A percentile compares a stretch with the other conserved stretches of the same genome.
phyloP scores from a whole-genome alignment of 169 alveolate species.

The Plasmodium coatneyi region DNA sequence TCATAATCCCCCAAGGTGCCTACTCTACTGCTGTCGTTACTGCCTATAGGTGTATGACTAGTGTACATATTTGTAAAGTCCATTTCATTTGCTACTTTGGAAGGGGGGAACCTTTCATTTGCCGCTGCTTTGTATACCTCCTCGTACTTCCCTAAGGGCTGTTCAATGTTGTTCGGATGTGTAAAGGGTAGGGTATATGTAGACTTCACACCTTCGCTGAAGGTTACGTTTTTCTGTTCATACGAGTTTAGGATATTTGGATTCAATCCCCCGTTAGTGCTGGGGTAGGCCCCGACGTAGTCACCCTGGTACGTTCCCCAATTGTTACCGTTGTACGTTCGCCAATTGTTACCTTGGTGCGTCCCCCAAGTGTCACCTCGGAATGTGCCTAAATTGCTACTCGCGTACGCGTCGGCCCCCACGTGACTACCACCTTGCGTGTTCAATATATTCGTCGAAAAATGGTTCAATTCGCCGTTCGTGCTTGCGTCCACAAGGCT shows the following conservation, averaged over 20 bases:
- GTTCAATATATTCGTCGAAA: neutral
- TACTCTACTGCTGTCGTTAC: slow-evolving; percentile 11
- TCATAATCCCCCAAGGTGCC: neutral
- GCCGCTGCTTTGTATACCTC: neutral
- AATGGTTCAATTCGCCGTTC: neutral
- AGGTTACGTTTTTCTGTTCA: neutral
- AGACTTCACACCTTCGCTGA: neutral
- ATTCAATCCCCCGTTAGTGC: neutral
- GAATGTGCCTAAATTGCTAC: neutral
- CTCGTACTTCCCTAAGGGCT: neutral
- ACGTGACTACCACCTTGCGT: neutral
- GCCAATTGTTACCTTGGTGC: neutral
- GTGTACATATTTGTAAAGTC: slow-evolving; percentile 59
- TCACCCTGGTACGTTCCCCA: neutral
- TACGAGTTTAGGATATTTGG: neutral
- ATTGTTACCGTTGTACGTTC: neutral
- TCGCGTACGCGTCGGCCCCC: neutral
- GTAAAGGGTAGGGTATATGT: neutral
- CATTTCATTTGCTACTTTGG: slow-evolving; percentile 37
- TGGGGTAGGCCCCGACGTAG: neutral
- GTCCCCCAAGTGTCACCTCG: neutral
- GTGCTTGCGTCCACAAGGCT: neutral
- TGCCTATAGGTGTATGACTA: slow-evolving; percentile 41
- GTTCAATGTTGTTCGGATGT: slow-evolving; percentile 6
- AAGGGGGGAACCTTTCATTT: neutral